phyloP scores from a whole-genome alignment of 78 protist species.

The Dictyostelium capitatum region DNA sequence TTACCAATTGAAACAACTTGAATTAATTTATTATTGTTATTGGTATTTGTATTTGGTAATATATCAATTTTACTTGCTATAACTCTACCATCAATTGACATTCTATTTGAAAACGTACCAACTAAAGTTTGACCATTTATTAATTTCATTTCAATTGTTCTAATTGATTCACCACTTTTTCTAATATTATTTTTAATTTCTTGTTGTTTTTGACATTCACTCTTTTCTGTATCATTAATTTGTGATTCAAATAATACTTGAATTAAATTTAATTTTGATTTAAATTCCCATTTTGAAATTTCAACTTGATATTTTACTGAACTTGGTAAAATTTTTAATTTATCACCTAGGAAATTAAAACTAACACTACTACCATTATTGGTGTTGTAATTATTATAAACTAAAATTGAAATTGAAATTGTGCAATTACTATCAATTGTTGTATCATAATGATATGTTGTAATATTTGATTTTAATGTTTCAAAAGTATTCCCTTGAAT shows the following conservation, averaged over 20 bases:
- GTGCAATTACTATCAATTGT: background rate
- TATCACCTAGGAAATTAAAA: constrained; percentile 43
- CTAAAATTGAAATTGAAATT: background rate
- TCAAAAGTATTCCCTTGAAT: constrained; percentile 1
- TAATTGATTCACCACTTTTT: constrained; percentile 1
- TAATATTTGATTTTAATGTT: background rate
- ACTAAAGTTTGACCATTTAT: background rate
- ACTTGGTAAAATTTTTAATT: background rate
- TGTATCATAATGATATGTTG: background rate
- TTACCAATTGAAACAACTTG: background rate
- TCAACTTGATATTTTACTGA: constrained; percentile 45
- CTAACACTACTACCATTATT: no score
- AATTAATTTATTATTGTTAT: background rate
- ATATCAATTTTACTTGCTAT: background rate
- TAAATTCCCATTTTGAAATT: constrained; percentile 20
- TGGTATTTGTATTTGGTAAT: background rate
- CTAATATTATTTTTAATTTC: background rate
- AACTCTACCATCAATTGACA: constrained; percentile 26
- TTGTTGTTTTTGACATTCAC: background rate
- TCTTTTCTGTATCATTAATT: background rate
- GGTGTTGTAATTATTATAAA: background rate
- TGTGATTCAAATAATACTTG: constrained; percentile 4
- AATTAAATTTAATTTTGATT: background rate
- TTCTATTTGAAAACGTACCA: constrained; percentile 45
- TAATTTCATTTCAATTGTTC: background rate